Evolutionary conservation across 306 rosid genomes (phyloP).

Genomic region (Cicer chorassanicum): DNA sequence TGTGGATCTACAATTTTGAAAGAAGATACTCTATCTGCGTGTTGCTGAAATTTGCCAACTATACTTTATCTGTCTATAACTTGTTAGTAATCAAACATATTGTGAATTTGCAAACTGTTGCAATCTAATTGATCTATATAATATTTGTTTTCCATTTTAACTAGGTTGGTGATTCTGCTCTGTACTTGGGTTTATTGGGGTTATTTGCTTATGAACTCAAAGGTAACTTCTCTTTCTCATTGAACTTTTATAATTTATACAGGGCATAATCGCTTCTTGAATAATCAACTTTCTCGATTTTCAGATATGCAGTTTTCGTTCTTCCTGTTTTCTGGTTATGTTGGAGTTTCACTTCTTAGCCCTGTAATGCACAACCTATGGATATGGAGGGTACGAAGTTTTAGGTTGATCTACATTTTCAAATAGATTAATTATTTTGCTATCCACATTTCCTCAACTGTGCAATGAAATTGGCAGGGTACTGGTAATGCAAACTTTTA

Average conservation of each 20-base stretch:
- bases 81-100: constrained; percentile 8
- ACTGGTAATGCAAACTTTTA: constrained; percentile 97
- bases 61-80: constrained; percentile 6
- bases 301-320: constrained; percentile 90
- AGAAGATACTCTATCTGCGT: neutral
- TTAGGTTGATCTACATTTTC: constrained; percentile 42
- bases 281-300: constrained; percentile 50
- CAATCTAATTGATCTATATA: constrained; percentile 34
- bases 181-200: constrained; percentile 82
- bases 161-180: constrained; percentile 92
- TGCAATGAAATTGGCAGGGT: constrained; percentile 69
- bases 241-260: neutral
- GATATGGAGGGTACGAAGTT: constrained; percentile 92
- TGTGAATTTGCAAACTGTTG: constrained; percentile 37
- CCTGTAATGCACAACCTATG: constrained; percentile 99
- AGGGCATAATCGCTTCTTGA: constrained; percentile 18
- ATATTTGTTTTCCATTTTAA: constrained; percentile 41
- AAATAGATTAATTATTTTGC: constrained; percentile 32
- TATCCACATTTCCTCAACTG: constrained; percentile 36
- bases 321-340: constrained; percentile 83
- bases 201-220: constrained; percentile 81
- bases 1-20: constrained; percentile 32
- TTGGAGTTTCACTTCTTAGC: constrained; percentile 91
- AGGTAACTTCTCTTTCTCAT: constrained; percentile 53
- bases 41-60: constrained; percentile 25